Conservation (phyloP, 345 rosid species). For the Aurinia saxatilis region DNA sequence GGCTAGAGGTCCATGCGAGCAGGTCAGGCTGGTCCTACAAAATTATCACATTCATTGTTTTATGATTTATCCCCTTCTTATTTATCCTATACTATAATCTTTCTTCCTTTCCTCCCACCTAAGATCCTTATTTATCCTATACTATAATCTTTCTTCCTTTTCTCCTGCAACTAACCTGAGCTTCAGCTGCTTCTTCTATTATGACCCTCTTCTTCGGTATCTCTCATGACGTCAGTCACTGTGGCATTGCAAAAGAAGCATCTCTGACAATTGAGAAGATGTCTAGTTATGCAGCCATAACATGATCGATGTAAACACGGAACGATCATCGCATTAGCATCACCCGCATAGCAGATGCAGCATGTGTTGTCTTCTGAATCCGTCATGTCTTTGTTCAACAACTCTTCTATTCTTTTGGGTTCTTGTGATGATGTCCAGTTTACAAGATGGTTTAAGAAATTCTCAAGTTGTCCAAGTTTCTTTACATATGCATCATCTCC, state of each 20-base stretch:
- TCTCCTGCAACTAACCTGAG: neutral
- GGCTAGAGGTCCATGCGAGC: constrained; percentile 1
- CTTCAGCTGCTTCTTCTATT: constrained; percentile 9
- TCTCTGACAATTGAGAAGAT: constrained; percentile 80
- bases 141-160: constrained; percentile 9
- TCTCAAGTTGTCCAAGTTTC: constrained; percentile 56
- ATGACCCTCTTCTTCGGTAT: constrained; percentile 2
- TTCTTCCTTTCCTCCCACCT: constrained; percentile 7
- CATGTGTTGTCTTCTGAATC: constrained; percentile 56
- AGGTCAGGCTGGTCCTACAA: constrained; percentile 16
- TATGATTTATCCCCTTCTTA: constrained; percentile 6
- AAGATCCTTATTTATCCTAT: constrained; percentile 16
- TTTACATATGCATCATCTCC: constrained; percentile 43
- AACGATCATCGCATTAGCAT: constrained; percentile 58
- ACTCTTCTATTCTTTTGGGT: constrained; percentile 30
- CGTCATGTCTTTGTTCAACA: constrained; percentile 23
- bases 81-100: constrained; percentile 13
- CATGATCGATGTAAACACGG: constrained; percentile 90
- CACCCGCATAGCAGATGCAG: constrained; percentile 73
- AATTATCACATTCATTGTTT: constrained; percentile 26
- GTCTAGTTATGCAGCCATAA: constrained; percentile 91
- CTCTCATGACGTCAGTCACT: constrained; percentile 48
- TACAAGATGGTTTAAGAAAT: constrained; percentile 53
- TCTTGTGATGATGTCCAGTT: constrained; percentile 33
- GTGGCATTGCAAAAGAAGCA: constrained; percentile 96